Conservation (phyloP, 805 yeast species). For the Starmerella riodocensis region DNA sequence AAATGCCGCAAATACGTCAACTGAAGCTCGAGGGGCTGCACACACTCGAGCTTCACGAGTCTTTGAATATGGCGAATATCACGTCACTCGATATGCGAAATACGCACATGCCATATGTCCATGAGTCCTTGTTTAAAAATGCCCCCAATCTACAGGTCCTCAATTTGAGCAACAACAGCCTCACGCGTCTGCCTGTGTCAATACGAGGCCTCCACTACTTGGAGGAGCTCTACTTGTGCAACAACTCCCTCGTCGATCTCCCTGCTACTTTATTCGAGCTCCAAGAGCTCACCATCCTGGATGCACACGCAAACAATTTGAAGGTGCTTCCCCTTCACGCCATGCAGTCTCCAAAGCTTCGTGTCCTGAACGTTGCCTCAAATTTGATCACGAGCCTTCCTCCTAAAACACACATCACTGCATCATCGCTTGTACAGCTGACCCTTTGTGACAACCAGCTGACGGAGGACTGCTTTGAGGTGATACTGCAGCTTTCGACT, state of each 20-base stretch:
- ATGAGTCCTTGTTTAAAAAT: conserved; percentile 46
- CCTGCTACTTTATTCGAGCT: conserved; percentile 56
- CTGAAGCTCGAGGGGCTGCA: conserved; percentile 8
- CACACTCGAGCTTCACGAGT: conserved; percentile 3
- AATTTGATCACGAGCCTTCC: conserved; percentile 16
- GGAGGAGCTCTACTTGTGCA: conserved; percentile 52
- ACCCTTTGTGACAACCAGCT: conserved; percentile 74
- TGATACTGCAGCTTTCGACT: conserved; percentile 44
- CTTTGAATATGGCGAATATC: conserved; percentile 2
- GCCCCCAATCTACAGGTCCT: conserved; percentile 59
- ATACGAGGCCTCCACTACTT: conserved; percentile 47
- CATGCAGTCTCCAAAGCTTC: conserved; percentile 39
- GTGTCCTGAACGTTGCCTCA: conserved; percentile 22
- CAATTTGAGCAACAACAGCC: conserved; percentile 66
- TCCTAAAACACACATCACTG: neutral
- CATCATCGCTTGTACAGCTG: conserved; percentile 26
- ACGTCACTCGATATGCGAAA: conserved; percentile 56
- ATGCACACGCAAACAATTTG: conserved; percentile 73
- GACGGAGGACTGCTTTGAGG: conserved; percentile 60
- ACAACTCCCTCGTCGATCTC: conserved; percentile 58
- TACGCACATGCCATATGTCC: conserved; percentile 68
- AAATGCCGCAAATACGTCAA: conserved; percentile 1
- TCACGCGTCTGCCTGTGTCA: conserved; percentile 61
- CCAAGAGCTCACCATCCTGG: conserved; percentile 48
- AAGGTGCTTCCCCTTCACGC: conserved; percentile 53